Conservation (phyloP, 2,329 filamentous ascomycete genomes). For the Nemania sp. region DNA sequence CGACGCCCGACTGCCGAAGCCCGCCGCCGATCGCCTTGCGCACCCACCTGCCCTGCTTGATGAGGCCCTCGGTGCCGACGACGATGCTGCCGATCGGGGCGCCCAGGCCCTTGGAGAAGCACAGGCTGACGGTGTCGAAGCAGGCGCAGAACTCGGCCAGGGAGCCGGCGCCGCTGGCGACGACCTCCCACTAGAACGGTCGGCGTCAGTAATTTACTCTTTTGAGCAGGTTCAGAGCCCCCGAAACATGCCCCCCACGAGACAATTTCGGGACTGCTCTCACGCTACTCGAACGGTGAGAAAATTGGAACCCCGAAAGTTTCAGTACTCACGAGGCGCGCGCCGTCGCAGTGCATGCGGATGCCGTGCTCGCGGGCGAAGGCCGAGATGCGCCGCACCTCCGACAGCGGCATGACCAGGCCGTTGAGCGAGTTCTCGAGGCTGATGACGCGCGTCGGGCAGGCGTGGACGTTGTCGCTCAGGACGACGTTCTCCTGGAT, state of each 20-base stretch:
- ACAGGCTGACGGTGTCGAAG: conserved; percentile 55
- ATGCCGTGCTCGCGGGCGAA: conserved; percentile 45
- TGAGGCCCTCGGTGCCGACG: conserved; percentile 53
- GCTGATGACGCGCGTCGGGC: conserved; percentile 48
- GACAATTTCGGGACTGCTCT: too few species aligned
- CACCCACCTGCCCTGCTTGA: conserved; percentile 73
- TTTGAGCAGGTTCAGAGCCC: too few species aligned
- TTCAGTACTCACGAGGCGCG: too few species aligned
- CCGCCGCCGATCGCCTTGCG: conserved; percentile 83
- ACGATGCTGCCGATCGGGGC: conserved; percentile 57
- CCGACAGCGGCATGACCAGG: conserved; percentile 43
- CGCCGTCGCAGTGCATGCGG: conserved; percentile 56
- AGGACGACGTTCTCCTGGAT: conserved; percentile 41
- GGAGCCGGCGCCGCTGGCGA: conserved; percentile 48
- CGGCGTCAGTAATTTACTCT: too few species aligned
- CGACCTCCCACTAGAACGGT: conserved; percentile 60
- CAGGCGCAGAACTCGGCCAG: conserved; percentile 48
- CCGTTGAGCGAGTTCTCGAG: conserved; percentile 49
- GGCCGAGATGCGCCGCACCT: conserved; percentile 41
- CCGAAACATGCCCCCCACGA: too few species aligned
- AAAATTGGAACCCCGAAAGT: too few species aligned
- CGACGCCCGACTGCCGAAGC: conserved; percentile 74
- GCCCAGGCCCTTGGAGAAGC: conserved; percentile 58
- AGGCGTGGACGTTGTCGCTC: conserved; percentile 49
- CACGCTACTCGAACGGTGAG: too few species aligned